Percentiles rank a stretch among this genome's conserved stretches.
These are phyloP conservation scores for Asterionellopsis glacialis DNA, from an alignment of 108 stramenopile genomes.

Conservation along the genomic window DNA sequence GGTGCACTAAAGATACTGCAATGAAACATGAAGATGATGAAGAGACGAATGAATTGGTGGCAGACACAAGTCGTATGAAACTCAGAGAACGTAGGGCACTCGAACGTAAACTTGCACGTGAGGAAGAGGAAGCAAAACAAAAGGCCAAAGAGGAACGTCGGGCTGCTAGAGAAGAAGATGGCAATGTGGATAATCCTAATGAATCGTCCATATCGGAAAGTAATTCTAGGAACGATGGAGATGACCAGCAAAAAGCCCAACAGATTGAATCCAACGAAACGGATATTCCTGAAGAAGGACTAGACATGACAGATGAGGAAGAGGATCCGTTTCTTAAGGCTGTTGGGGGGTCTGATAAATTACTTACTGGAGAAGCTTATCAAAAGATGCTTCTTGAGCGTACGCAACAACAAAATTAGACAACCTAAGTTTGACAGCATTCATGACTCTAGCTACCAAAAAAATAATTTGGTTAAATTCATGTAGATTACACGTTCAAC, in stretches of 20 bases:
- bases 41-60: slow-evolving; percentile 34
- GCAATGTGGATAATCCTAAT: slow-evolving; percentile 1
- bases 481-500: no score
- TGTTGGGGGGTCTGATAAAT: slow-evolving; percentile 67
- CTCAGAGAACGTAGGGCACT: slow-evolving; percentile 58
- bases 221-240: slow-evolving; percentile 11
- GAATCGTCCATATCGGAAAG: slow-evolving; percentile 11
- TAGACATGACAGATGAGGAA: slow-evolving; percentile 36
- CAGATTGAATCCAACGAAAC: slow-evolving; percentile 14
- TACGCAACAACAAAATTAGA: no score
- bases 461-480: no score
- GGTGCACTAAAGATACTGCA: slow-evolving; percentile 74
- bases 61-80: slow-evolving; percentile 25
- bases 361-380: slow-evolving; percentile 77
- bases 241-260: slow-evolving; percentile 6
- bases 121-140: slow-evolving; percentile 24
- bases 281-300: slow-evolving; percentile 8
- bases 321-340: slow-evolving; percentile 82
- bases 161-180: slow-evolving; percentile 2
- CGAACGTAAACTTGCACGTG: slow-evolving; percentile 50
- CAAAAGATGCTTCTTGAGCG: slow-evolving; percentile 52
- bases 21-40: slow-evolving; percentile 56
- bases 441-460: no score
- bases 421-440: no score
- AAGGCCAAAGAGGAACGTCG: slow-evolving; percentile 9